Evolutionary conservation across 805 yeast genomes (phyloP).

Genomic region (Kregervanrija delftensis): DNA sequence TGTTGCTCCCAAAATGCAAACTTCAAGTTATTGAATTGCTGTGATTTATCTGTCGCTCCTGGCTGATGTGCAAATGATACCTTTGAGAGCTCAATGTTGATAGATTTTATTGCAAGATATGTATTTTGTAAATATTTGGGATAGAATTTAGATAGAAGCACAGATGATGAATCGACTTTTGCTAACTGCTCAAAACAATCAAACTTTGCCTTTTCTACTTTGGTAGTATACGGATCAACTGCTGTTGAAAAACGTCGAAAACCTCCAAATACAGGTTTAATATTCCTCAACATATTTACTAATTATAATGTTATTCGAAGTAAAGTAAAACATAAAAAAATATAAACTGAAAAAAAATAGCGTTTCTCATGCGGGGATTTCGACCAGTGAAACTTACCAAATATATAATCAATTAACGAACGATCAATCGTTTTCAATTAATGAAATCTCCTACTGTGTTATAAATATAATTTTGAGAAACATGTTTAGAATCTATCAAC

Average conservation of each 20-base stretch:
- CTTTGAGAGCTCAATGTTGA: slow-evolving; percentile 50
- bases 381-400: too few relatives aligned
- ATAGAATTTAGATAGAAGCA: slow-evolving; percentile 58
- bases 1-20: slow-evolving; percentile 72
- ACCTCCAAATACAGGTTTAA: too few relatives aligned
- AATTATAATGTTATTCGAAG: too few relatives aligned
- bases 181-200: slow-evolving; percentile 41
- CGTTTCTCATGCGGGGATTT: too few relatives aligned
- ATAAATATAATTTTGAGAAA: too few relatives aligned
- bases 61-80: slow-evolving; percentile 23
- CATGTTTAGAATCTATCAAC: too few relatives aligned
- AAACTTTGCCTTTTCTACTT: slow-evolving; percentile 29
- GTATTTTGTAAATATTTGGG: slow-evolving; percentile 60
- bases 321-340: too few relatives aligned
- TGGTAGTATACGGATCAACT: slow-evolving; percentile 8
- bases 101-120: slow-evolving; percentile 56
- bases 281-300: too few relatives aligned
- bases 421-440: too few relatives aligned
- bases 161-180: slow-evolving; percentile 54
- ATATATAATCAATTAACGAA: too few relatives aligned
- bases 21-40: slow-evolving; percentile 42
- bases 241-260: background rate
- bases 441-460: too few relatives aligned
- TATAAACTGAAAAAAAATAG: too few relatives aligned
- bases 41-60: slow-evolving; percentile 27